Base-by-base conservation (phyloP, 352 stramenopile genomes). In the Ophiocytium majus region DNA sequence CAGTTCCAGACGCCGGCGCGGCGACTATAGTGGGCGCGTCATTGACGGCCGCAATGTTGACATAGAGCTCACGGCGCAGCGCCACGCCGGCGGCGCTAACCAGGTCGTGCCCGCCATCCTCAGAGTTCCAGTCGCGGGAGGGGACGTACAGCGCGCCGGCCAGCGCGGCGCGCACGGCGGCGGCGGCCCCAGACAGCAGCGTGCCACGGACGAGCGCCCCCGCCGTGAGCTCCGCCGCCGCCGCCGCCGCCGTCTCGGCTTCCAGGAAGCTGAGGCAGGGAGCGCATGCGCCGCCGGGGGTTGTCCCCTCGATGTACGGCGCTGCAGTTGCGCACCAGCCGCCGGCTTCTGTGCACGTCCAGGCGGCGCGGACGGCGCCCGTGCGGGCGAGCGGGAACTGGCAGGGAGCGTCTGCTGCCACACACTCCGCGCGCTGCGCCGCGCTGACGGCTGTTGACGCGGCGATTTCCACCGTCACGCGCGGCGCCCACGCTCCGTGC, bases 91-190 rank as follows among this genome's bases (percentile, higher is more conserved):
- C 0, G 49, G 83, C 83, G 28, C 63, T 82, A 14, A 86, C 79
- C 35, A 81, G 63, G 74, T 86, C 83, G 79, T 83, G 83, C 33
- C 83, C 83, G 10, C 63, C 63, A n/a, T 76, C 34, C 83, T 63
- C 83, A 66, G 83, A 78, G 49, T 86, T 86, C 76, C 76, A 86
- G 23, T 82, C n/a, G 31, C 34, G 5, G 35, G 57, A 78, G 23
- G 83, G 83, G 57, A 80, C 50, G 63, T 86, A 86, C 34, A 83
- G 63, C n/a, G 57, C 34, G 36, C 80, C 76, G 17, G 76, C 71
- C 33, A 86, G 28, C 49, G 83, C 83, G 63, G 17, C 57, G 64
- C 63, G 76, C 49, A 86, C 79, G 19, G 50, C 63, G 23, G 79
- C 63, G 32, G 43, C 35, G 74, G 17, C n/a, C 14, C 79, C 83